These are phyloP conservation scores for Pulveroboletus sp. DNA, from an alignment of 768 basidiomycete genomes.

Conservation along the genomic window DNA sequence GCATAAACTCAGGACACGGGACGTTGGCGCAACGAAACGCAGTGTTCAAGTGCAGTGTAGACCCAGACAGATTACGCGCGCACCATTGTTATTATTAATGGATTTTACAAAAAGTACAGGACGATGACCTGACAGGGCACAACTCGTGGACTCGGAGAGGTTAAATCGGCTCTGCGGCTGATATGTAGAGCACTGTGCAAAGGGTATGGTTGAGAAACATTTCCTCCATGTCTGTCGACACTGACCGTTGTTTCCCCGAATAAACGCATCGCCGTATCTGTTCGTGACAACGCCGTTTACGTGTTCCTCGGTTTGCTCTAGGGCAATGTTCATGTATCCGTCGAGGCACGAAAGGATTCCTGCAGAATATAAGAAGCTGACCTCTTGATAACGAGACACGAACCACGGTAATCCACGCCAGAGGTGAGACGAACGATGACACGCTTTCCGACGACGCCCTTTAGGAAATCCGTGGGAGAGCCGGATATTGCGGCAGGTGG, in stretches of 20 bases:
- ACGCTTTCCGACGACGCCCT: slow-evolving; percentile 93
- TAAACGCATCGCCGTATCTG: slow-evolving; percentile 92
- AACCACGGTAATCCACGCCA: slow-evolving; percentile 92
- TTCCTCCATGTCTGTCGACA: background rate
- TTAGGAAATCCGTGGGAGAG: slow-evolving; percentile 89
- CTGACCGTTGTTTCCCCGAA: slow-evolving; percentile 88
- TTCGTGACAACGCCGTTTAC: slow-evolving; percentile 86
- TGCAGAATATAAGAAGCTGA: slow-evolving; percentile 29
- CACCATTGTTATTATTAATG: background rate
- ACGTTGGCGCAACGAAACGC: too few relatives aligned
- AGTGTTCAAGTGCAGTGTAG: too few relatives aligned
- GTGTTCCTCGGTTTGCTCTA: slow-evolving; percentile 96
- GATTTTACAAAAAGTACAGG: background rate
- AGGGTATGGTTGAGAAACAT: background rate
- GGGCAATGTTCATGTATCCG: slow-evolving; percentile 98
- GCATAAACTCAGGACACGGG: too few relatives aligned
- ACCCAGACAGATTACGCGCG: background rate
- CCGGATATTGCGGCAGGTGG: slow-evolving; percentile 53
- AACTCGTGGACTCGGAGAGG: background rate
- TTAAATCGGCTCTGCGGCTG: slow-evolving; percentile 60
- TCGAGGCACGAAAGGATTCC: slow-evolving; percentile 93
- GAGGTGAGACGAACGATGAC: slow-evolving; percentile 90
- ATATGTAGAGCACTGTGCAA: slow-evolving; percentile 70
- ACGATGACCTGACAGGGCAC: background rate
- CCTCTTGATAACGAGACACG: slow-evolving; percentile 14